Percentiles rank a stretch among this genome's conserved stretches.
Conservation (phyloP, 352 stramenopile species). For the Phytophthora multivora region DNA sequence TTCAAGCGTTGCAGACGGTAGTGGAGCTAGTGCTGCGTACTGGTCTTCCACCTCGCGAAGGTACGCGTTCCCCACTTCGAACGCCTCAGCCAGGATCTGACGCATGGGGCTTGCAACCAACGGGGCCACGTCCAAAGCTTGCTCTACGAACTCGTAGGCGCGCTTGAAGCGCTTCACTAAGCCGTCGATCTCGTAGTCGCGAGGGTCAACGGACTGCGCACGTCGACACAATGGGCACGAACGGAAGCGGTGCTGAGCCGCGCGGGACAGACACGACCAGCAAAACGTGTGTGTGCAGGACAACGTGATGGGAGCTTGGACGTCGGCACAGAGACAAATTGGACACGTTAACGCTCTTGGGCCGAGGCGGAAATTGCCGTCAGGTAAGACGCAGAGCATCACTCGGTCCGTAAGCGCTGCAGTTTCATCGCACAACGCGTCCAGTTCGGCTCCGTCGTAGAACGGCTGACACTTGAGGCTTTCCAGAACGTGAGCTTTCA, state of each 20-base stretch:
- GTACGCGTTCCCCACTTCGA: conserved; percentile 58
- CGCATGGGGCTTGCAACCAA: conserved; percentile 68
- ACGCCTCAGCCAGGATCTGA: conserved; percentile 69
- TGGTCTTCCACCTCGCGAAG: conserved; percentile 57
- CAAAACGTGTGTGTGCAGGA: conserved; percentile 80
- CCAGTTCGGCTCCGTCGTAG: conserved; percentile 62
- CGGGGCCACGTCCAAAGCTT: conserved; percentile 49
- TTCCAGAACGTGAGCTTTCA: conserved; percentile 49
- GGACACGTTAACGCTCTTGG: conserved; percentile 56
- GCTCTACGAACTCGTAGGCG: conserved; percentile 67
- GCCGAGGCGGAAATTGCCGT: conserved; percentile 67
- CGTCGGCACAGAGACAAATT: conserved; percentile 66
- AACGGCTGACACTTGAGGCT: conserved; percentile 69
- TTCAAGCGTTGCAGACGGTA: conserved; percentile 21
- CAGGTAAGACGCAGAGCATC: conserved; percentile 72
- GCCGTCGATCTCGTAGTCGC: conserved; percentile 82
- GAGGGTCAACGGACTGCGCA: conserved; percentile 75
- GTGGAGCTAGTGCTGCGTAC: conserved; percentile 56
- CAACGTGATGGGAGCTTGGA: conserved; percentile 76
- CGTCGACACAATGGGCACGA: conserved; percentile 75
- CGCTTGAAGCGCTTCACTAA: conserved; percentile 80
- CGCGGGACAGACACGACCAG: conserved; percentile 80
- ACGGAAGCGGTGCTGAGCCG: conserved; percentile 73
- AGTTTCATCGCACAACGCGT: conserved; percentile 56
- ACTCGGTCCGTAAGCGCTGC: conserved; percentile 62